phyloP scores from a whole-genome alignment of 225 moss, liverwort and hornwort species.

The Sphagnum contortum region DNA sequence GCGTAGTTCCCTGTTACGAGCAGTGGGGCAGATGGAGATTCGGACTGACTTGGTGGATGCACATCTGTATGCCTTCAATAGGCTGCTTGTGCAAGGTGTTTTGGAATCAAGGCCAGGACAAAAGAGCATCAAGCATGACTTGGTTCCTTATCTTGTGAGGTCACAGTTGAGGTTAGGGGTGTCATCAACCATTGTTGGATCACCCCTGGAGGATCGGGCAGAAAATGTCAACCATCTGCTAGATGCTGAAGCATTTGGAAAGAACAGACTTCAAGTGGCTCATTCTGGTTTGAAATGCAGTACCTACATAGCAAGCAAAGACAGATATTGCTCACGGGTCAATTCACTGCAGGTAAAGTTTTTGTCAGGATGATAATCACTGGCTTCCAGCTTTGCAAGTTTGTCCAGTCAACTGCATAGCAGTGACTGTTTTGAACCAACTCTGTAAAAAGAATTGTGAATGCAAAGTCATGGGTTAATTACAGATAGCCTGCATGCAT shows the following conservation, averaged over 20 bases:
- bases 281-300: constrained; percentile 63
- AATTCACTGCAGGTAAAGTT: constrained; percentile 64
- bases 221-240: constrained; percentile 31
- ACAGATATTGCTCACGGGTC: constrained; percentile 73
- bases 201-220: constrained; percentile 29
- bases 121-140: constrained; percentile 83
- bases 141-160: constrained; percentile 88
- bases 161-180: constrained; percentile 63
- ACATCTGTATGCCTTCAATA: constrained; percentile 91
- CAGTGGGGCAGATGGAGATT: constrained; percentile 79
- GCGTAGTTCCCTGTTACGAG: constrained; percentile 62
- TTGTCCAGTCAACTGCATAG: no score
- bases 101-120: constrained; percentile 77
- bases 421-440: no score
- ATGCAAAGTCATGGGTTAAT: no score
- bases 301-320: constrained; percentile 77
- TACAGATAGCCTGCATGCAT: no score
- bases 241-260: constrained; percentile 34
- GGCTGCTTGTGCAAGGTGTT: constrained; percentile 70
- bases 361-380: background rate
- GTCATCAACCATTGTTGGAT: constrained; percentile 31
- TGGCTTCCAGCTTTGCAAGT: no score
- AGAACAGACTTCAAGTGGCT: constrained; percentile 19
- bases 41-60: constrained; percentile 90
- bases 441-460: no score